Base-by-base conservation (phyloP, 805 yeast genomes). In the Metschnikowia cubensis region DNA sequence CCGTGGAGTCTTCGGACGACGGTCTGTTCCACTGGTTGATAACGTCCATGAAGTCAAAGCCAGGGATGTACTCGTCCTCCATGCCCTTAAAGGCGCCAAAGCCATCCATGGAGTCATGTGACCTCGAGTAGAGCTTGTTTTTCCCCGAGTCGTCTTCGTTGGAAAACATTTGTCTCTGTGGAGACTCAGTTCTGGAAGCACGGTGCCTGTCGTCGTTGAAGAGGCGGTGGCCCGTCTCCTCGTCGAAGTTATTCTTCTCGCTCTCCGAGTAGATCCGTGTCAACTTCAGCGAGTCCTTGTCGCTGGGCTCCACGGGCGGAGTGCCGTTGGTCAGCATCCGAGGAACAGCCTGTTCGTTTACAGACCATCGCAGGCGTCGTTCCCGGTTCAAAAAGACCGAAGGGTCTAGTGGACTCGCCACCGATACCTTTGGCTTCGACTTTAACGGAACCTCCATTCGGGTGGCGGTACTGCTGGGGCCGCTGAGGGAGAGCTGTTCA, bases 61-160 rank as follows among this genome's bases (percentile, higher is more conserved):
- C 87, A 0, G 92, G 92, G 14, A 87, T 77, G 59, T 86, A 87
- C 60, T 87, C 94, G 62, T 86, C 92, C 59, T 83, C 85, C 56
- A 85, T 69, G 0, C 89, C 90, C 33, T 50, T 60, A 35, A 61
- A 54, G 25, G 39, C 38, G 18, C 31, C 44, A 4, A 46, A 47
- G 39, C 52, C 62, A 8, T 66, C 65, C 13, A 46, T 51, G 36
- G 54, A 50, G 22, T 50, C 59, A 51, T 71, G 74, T 1, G 74
- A 69, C 5, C 69, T 56, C 10, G 70, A 59, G 54, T 68, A 69
- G 34, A 70, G 59, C 52, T 60, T 61, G 45, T 42, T 46, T 18
- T 50, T 31, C 8, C 45, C 43, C 47, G 36, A 25, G 6, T 11
- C 18, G 17, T 35, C 33, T 34, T 14, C 18, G 17, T 34, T 20